Percentiles rank a stretch among this genome's conserved stretches.
phyloP scores from a whole-genome alignment of 2,329 filamentous ascomycete species.

The Paecilomyces sp. region DNA sequence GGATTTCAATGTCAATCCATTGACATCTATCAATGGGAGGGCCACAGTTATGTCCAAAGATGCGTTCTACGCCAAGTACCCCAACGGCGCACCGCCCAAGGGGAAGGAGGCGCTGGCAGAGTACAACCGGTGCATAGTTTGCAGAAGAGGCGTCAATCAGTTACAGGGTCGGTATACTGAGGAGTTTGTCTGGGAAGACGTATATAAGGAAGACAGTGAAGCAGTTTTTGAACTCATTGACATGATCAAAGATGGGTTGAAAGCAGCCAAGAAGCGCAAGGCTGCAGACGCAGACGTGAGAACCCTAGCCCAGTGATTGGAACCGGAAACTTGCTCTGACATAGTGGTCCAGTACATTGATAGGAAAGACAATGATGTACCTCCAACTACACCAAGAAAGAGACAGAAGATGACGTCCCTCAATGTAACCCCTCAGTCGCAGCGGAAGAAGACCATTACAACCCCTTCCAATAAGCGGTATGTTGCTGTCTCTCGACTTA shows the following conservation, averaged over 20 bases:
- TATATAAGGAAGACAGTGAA: slow-evolving; percentile 61
- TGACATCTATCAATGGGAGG: slow-evolving; percentile 85
- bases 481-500: neutral
- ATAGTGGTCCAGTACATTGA: slow-evolving; percentile 27
- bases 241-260: slow-evolving; percentile 57
- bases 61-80: slow-evolving; percentile 62
- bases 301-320: neutral
- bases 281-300: slow-evolving; percentile 31
- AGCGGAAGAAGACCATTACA: slow-evolving; percentile 39
- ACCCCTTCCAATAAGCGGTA: slow-evolving; percentile 60
- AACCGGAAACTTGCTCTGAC: slow-evolving; percentile 2
- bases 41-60: slow-evolving; percentile 70
- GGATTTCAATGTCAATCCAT: slow-evolving; percentile 77
- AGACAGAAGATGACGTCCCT: slow-evolving; percentile 44
- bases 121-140: slow-evolving; percentile 81
- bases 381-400: slow-evolving; percentile 49
- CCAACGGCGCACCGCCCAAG: slow-evolving; percentile 66
- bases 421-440: slow-evolving; percentile 35
- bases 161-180: slow-evolving; percentile 85
- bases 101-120: slow-evolving; percentile 54
- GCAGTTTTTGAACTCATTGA: slow-evolving; percentile 60
- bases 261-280: slow-evolving; percentile 55
- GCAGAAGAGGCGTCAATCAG: slow-evolving; percentile 81
- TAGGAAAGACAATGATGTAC: slow-evolving; percentile 24
- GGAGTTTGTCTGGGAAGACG: slow-evolving; percentile 85